Base-by-base conservation (phyloP, 768 basidiomycete species). In the Cyclocybe aegerita region DNA sequence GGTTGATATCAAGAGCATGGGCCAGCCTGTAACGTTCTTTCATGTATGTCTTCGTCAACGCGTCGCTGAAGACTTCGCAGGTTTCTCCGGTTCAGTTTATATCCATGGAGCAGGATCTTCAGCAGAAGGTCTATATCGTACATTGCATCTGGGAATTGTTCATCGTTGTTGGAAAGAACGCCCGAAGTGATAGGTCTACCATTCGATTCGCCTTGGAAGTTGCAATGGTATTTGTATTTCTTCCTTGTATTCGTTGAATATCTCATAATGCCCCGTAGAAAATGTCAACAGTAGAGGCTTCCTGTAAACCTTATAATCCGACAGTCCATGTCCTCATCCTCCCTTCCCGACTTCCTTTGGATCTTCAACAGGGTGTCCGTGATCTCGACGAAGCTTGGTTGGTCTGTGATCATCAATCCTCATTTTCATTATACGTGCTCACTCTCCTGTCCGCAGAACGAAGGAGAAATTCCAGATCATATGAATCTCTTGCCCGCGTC, bases 81-180 rank as follows among this genome's bases (percentile, higher is more conserved):
- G 59, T 88, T 31, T 55, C 60, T 14, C 63, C 68, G 14, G 67
- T 86, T 12, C 55, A 75, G 23, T 75, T 68, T 15, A 67, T 86
- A 23, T 69, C 68, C 10, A 66, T 69, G 16, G 74, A 75, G 55
- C 51, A 60, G 39, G 49, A 58, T 14, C 62, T 76, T 10, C 67
- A 75, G 44, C 64, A 65, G 12, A 78, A 74, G 11, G 79, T 91
- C 6, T 85, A 83, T 57, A 68, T 92, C 42, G 62, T 90, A 34
- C 85, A 93, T 61, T 91, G 87, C 60, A 69, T 83, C 14, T 90
- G 89, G 82, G 91, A 93, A 66, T 70, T 87, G 39, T 93, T 89
- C 58, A 78, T 93, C 12, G 49, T 93, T 29, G 82, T 93, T 10
- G 86, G 87, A 9, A 71, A 68, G 42, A 72, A 79, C 15, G 88